Conservation (phyloP, 2,329 filamentous ascomycete genomes). For the Amauroascus niger region DNA sequence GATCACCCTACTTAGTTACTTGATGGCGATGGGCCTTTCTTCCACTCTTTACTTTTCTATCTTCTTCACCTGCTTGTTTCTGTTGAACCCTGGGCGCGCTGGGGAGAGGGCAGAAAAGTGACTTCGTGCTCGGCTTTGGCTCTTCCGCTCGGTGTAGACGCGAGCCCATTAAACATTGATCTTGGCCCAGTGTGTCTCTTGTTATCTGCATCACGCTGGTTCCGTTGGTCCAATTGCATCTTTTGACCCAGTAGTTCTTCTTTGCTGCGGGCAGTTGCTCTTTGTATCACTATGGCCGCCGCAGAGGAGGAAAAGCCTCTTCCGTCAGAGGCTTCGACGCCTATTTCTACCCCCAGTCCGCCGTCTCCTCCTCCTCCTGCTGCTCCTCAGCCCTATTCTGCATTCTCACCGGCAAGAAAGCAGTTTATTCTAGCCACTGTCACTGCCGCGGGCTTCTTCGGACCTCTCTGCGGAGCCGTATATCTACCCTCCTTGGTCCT, state of each 20-base stretch:
- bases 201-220: too few species aligned
- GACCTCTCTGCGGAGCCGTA: conserved; percentile 36
- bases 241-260: too few species aligned
- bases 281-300: background rate
- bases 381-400: conserved; percentile 28
- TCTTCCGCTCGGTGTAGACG: too few species aligned
- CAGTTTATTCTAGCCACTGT: conserved; percentile 35
- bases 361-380: background rate
- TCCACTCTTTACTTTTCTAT: background rate
- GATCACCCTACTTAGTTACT: too few species aligned
- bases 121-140: too few species aligned
- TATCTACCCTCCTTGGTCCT: conserved; percentile 35
- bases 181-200: too few species aligned
- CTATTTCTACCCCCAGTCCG: too few species aligned
- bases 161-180: too few species aligned
- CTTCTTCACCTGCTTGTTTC: background rate
- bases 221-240: too few species aligned
- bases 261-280: background rate
- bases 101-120: too few species aligned
- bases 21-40: too few species aligned
- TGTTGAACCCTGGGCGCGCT: too few species aligned
- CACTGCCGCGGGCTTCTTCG: conserved; percentile 37
- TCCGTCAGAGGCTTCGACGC: background rate
- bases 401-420: conserved; percentile 29
- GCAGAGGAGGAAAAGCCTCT: background rate